phyloP scores from a whole-genome alignment of 768 basidiomycete genomes.

The Lentinula lateritia region DNA sequence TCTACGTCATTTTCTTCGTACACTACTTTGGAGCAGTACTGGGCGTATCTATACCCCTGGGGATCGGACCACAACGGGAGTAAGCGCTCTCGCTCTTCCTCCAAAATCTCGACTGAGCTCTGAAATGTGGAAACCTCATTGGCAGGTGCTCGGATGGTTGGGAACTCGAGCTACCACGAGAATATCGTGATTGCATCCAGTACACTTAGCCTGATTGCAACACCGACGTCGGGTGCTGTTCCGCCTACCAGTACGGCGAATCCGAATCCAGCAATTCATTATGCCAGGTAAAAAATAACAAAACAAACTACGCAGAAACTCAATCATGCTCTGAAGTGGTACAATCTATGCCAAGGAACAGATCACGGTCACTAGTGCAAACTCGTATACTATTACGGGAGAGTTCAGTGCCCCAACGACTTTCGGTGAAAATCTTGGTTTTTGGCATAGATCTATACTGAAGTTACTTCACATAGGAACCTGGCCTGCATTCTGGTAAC shows the following conservation, averaged over 20 bases:
- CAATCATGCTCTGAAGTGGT: constrained; percentile 18
- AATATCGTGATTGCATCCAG: constrained; percentile 31
- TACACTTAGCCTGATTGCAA: constrained; percentile 36
- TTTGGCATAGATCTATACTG: neutral
- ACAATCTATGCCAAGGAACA: constrained; percentile 36
- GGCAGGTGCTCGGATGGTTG: constrained; percentile 38
- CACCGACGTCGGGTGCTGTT: constrained; percentile 29
- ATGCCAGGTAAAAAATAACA: constrained; percentile 24
- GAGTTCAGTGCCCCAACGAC: constrained; percentile 38
- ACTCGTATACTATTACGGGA: constrained; percentile 32
- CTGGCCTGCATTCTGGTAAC: constrained; percentile 41
- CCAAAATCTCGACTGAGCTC: too few species aligned
- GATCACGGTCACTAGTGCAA: constrained; percentile 32
- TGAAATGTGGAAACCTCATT: neutral
- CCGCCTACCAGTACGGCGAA: constrained; percentile 35
- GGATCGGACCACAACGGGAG: constrained; percentile 42
- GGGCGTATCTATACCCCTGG: constrained; percentile 42
- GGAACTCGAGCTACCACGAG: constrained; percentile 32
- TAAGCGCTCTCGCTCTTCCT: constrained; percentile 14
- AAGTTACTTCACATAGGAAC: constrained; percentile 16
- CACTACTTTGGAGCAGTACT: constrained; percentile 31
- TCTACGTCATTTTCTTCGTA: constrained; percentile 33
- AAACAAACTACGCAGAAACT: neutral
- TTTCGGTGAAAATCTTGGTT: constrained; percentile 8
- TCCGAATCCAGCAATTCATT: constrained; percentile 38